A percentile compares a stretch with the other conserved stretches of the same genome.
Evolutionary conservation across 1,284 basidiomycete species (phyloP).

Genomic region (Psilocybe mexicana): DNA sequence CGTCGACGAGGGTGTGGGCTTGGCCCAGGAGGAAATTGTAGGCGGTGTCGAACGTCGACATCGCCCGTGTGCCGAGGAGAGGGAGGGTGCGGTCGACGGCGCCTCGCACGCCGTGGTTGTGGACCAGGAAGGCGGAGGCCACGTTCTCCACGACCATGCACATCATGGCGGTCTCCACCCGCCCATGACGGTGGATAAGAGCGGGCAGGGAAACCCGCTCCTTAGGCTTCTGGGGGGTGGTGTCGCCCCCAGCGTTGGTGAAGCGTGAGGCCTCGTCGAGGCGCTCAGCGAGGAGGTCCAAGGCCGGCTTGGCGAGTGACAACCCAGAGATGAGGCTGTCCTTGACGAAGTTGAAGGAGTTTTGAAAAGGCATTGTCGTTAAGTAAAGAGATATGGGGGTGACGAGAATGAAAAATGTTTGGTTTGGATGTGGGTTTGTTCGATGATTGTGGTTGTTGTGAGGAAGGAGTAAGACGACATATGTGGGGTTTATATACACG

Average conservation of each 20-base stretch:
- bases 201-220: conserved; percentile 1
- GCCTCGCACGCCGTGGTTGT: conserved; percentile 5
- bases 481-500: neutral
- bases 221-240: neutral
- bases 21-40: conserved; percentile 3
- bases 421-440: neutral
- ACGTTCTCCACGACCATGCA: conserved; percentile 12
- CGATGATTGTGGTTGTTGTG: neutral
- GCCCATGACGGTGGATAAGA: conserved; percentile 13
- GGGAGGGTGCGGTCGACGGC: conserved; percentile 9
- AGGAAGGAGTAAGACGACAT: neutral
- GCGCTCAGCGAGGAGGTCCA: conserved; percentile 12
- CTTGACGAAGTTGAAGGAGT: neutral
- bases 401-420: neutral
- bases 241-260: neutral
- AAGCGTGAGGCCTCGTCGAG: neutral
- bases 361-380: conserved; percentile 4
- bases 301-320: conserved; percentile 7
- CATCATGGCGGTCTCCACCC: conserved; percentile 11
- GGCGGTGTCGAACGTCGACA: neutral
- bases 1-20: neutral
- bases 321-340: conserved; percentile 4
- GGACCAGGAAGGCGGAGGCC: conserved; percentile 9
- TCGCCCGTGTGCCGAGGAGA: conserved; percentile 2
- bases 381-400: neutral